Conservation (phyloP, 768 basidiomycete genomes). For the Termitomyces sp. region DNA sequence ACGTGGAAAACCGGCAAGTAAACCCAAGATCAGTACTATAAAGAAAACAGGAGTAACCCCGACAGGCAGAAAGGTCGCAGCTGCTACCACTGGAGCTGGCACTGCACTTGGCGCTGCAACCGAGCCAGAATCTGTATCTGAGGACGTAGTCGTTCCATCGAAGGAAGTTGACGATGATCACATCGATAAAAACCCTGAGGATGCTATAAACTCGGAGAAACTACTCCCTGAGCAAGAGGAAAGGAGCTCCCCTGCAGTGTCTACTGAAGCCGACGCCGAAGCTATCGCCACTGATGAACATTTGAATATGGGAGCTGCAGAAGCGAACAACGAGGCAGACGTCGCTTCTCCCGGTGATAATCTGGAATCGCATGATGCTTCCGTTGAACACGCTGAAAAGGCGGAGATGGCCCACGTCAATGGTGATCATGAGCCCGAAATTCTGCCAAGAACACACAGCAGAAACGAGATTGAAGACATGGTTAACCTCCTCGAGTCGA, state of each 20-base stretch:
- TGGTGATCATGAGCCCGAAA: conserved; percentile 10
- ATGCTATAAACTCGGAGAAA: background rate
- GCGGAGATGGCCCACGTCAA: conserved; percentile 7
- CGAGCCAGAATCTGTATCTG: conserved; percentile 1
- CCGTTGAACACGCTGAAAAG: background rate
- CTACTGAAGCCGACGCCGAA: background rate
- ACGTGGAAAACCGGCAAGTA: conserved; percentile 19
- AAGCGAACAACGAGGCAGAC: background rate
- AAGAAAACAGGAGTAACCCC: conserved; percentile 5
- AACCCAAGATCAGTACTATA: conserved; percentile 13
- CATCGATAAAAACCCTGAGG: background rate
- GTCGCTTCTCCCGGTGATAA: background rate
- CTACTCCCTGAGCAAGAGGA: background rate
- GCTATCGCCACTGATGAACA: background rate
- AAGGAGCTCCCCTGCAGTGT: background rate
- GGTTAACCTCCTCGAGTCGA: conserved; percentile 58
- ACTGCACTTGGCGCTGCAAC: background rate
- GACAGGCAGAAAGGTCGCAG: conserved; percentile 19
- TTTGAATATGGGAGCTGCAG: background rate
- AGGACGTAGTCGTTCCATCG: conserved; percentile 5
- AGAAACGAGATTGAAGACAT: conserved; percentile 56
- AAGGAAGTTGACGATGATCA: conserved; percentile 3
- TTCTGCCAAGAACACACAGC: conserved; percentile 9
- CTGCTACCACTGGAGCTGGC: conserved; percentile 16
- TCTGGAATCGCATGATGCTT: background rate